These are phyloP conservation scores for Trichopus zeylanicus DNA, from an alignment of 116 monocot genomes.

Conservation along the genomic window DNA sequence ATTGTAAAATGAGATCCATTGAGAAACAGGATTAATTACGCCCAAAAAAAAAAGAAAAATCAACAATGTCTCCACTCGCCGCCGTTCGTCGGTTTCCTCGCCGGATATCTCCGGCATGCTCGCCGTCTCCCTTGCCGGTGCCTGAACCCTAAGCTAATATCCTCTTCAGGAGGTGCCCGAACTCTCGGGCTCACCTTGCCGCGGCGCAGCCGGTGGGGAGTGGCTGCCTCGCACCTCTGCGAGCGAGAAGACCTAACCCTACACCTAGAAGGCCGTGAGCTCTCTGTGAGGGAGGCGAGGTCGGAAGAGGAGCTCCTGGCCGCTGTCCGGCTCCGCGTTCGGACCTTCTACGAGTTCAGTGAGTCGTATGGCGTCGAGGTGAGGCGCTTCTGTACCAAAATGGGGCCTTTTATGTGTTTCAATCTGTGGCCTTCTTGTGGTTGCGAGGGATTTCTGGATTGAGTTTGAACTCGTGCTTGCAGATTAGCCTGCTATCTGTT, in stretches of 20 bases:
- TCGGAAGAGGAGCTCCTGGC: constrained; percentile 70
- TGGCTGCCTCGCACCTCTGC: not conserved
- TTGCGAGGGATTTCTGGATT: too few species aligned
- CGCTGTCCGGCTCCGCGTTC: constrained; percentile 63
- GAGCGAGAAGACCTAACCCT: constrained; percentile 14
- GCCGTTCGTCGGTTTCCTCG: too few species aligned
- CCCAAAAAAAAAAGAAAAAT: too few species aligned
- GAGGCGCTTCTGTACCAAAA: constrained; percentile 2
- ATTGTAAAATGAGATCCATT: too few species aligned
- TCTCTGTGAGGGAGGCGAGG: constrained; percentile 36
- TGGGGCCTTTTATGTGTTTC: not conserved
- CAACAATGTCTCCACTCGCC: too few species aligned
- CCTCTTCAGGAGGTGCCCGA: not conserved
- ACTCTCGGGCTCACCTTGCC: not conserved
- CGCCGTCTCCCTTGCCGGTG: too few species aligned
- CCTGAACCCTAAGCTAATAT: too few species aligned
- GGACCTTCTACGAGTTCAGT: constrained; percentile 83
- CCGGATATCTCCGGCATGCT: too few species aligned
- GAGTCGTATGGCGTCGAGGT: constrained; percentile 61
- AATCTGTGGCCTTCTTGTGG: too few species aligned
- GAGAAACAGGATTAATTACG: too few species aligned
- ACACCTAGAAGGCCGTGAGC: constrained; percentile 21
- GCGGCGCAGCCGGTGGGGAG: not conserved
- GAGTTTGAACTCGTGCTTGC: too few species aligned
- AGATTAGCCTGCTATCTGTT: too few species aligned